Evolutionary conservation across 352 stramenopile genomes (phyloP).

Genomic region (Pythium catenulatum): DNA sequence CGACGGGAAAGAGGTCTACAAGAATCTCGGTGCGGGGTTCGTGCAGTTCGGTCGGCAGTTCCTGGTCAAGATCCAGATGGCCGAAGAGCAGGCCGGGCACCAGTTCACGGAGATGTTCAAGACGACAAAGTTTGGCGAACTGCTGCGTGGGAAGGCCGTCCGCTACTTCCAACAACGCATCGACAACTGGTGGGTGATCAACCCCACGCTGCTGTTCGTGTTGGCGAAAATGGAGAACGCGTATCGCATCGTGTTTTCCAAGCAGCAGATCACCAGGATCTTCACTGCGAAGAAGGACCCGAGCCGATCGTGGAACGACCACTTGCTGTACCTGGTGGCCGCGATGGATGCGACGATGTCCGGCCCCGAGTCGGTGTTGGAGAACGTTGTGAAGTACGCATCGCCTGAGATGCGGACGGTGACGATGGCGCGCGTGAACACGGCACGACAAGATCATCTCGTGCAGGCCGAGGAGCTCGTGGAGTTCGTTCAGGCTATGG

Average conservation of each 20-base stretch:
- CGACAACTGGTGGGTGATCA: background rate
- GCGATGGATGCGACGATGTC: background rate
- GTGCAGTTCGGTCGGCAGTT: background rate
- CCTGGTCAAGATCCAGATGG: background rate
- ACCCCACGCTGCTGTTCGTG: background rate
- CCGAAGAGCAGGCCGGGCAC: background rate
- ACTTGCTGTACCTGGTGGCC: constrained; percentile 28
- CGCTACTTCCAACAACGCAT: background rate
- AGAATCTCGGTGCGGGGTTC: background rate
- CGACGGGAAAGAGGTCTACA: background rate
- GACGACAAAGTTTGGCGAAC: background rate
- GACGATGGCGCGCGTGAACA: background rate
- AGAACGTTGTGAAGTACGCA: constrained; percentile 38
- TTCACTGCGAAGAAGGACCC: background rate
- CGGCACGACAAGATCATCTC: background rate
- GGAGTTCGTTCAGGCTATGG: background rate
- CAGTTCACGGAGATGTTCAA: background rate
- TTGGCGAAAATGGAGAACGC: background rate
- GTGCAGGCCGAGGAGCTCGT: constrained; percentile 29
- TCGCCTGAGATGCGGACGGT: background rate
- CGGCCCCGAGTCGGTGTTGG: background rate
- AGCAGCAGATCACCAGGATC: background rate
- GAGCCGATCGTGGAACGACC: constrained; percentile 11
- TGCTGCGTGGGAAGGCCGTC: background rate
- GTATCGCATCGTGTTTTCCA: background rate